Base-by-base conservation (phyloP, 1,284 basidiomycete genomes). In the Rhodotorula sp. region DNA sequence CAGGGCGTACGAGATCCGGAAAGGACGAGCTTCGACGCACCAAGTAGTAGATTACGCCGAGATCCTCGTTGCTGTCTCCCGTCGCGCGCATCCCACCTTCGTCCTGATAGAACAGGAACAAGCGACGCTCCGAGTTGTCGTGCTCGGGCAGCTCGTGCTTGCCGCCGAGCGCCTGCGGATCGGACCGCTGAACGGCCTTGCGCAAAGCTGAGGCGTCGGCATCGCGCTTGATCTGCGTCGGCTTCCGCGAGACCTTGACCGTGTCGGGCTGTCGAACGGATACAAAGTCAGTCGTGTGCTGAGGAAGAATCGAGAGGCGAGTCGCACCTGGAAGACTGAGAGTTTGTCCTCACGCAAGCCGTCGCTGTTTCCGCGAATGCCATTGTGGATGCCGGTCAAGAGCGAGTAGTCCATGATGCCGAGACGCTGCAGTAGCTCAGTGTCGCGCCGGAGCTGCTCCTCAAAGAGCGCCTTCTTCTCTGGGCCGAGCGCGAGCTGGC, bases 391-490 rank as follows among this genome's bases (percentile, higher is more conserved):
- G 1, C 96, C 97, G 14, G 98, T 90, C 41, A 99, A 86, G 45
- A 99, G 83, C 76, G 91, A 92, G 81, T 99, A 99, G 82, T 99
- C 96, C 95, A 98, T 98, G 68, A 98, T 96, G 64, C 88, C 84
- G 46, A 97, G 86, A 71, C 83, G 82, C 82, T 91, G 90, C 79
- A 99, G 82, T 76, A 98, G 88, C 81, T 90, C 91, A 55, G 90
- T 87, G 79, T 99, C 97, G 60, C 93, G 84, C 68, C 90, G 84
- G 46, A 99, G 83, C 83, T 99, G 96, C 80, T 95, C 94, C 17
- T 90, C 89, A 78, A 99, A 85, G 46, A 97, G 82, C 2, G 92
- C 92, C 56, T 91, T 85, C 83, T 98, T 99, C 84, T 96, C 93
- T 0, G 96, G 96, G 0, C 96, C 96, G 34, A 98, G 83, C 81